Percentiles rank a stretch among this genome's conserved stretches.
Conservation (phyloP, 1,139 yeast species). For the Geotrichum reessii region DNA sequence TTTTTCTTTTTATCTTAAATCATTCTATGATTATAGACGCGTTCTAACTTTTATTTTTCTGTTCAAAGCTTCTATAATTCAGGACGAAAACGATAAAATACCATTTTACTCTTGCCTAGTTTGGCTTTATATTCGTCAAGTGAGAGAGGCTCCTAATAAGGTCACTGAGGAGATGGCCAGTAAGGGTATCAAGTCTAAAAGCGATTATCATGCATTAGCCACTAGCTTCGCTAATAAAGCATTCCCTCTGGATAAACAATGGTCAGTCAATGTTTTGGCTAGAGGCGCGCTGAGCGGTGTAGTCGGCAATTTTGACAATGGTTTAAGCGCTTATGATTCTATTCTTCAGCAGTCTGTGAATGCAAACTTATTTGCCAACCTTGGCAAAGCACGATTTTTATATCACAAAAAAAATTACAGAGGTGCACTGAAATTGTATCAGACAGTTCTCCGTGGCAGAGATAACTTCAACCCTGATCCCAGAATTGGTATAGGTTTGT, state of each 20-base stretch:
- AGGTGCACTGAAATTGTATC: conserved; percentile 74
- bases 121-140: conserved; percentile 63
- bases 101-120: conserved; percentile 59
- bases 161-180: conserved; percentile 27
- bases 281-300: conserved; percentile 49
- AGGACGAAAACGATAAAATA: conserved; percentile 45
- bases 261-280: conserved; percentile 51
- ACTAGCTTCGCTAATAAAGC: conserved; percentile 33
- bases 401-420: conserved; percentile 68
- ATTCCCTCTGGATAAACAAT: conserved; percentile 38
- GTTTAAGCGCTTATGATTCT: conserved; percentile 45
- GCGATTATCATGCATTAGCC: conserved; percentile 30
- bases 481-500: conserved; percentile 88
- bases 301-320: conserved; percentile 59
- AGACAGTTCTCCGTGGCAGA: conserved; percentile 68
- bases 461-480: conserved; percentile 83
- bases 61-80: conserved; percentile 25
- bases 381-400: conserved; percentile 80
- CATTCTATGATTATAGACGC: background rate
- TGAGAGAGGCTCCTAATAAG: conserved; percentile 38
- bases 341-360: conserved; percentile 35
- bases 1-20: background rate
- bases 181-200: conserved; percentile 22
- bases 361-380: conserved; percentile 65
- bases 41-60: conserved; percentile 1